These are phyloP conservation scores for Argentina anserina DNA, from an alignment of 306 rosid species.

Conservation along the genomic window DNA sequence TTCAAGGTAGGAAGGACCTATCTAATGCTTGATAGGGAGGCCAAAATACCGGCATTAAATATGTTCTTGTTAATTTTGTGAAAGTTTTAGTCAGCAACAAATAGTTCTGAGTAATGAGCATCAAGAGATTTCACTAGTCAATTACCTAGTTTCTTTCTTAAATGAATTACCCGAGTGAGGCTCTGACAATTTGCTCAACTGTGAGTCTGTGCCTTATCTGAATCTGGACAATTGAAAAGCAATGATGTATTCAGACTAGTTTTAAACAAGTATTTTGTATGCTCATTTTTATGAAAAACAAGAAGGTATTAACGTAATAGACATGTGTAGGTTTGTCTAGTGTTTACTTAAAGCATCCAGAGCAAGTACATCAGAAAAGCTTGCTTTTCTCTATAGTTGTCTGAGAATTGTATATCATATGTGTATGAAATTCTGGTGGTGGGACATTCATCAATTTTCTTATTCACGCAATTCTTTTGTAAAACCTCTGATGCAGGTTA, in stretches of 20 bases:
- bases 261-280: too few species aligned
- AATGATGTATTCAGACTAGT: too few species aligned
- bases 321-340: neutral
- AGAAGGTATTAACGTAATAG: too few species aligned
- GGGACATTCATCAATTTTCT: neutral
- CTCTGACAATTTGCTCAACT: too few species aligned
- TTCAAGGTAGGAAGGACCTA: slow-evolving; percentile 7
- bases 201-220: too few species aligned
- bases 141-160: too few species aligned
- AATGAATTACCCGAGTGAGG: too few species aligned
- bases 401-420: neutral
- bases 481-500: slow-evolving; percentile 48
- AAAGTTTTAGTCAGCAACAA: neutral
- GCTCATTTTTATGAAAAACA: too few species aligned
- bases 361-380: neutral
- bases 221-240: too few species aligned
- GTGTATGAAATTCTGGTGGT: neutral
- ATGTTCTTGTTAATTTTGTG: neutral
- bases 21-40: neutral
- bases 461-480: slow-evolving; percentile 26
- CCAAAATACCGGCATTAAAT: neutral
- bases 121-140: too few species aligned
- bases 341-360: neutral
- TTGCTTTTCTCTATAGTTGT: neutral
- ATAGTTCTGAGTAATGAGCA: neutral